These are phyloP conservation scores for Malus hybrid DNA, from an alignment of 331 rosid species.

Conservation along the genomic window DNA sequence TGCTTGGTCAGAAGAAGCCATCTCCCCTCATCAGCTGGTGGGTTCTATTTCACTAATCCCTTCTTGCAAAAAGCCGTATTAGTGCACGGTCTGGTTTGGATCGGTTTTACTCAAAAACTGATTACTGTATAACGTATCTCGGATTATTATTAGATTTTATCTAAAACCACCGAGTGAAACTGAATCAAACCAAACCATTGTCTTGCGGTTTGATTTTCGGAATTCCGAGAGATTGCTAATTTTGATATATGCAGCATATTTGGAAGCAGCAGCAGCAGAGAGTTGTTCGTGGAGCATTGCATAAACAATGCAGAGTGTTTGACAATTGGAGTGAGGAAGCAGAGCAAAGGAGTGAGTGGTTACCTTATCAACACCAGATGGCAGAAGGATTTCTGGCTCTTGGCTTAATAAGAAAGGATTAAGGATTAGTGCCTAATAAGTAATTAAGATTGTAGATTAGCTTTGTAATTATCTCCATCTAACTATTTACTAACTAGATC, in stretches of 20 bases:
- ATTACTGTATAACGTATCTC: too few species aligned
- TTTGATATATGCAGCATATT: slow-evolving; percentile 43
- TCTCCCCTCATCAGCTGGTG: slow-evolving; percentile 66
- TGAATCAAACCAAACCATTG: too few species aligned
- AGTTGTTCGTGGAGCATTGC: slow-evolving; percentile 74
- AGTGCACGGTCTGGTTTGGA: too few species aligned
- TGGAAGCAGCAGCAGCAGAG: slow-evolving; percentile 51
- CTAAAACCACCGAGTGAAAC: too few species aligned
- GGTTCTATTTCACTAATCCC: slow-evolving; percentile 18
- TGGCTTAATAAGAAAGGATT: slow-evolving; percentile 42
- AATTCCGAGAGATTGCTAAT: neutral
- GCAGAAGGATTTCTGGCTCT: slow-evolving; percentile 98
- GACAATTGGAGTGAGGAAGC: slow-evolving; percentile 93
- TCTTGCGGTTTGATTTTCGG: too few species aligned
- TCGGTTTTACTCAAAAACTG: too few species aligned
- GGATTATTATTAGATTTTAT: too few species aligned
- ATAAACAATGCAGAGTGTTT: slow-evolving; percentile 69
- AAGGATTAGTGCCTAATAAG: neutral
- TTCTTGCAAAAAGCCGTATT: neutral
- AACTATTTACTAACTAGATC: neutral
- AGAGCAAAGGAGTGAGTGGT: slow-evolving; percentile 76
- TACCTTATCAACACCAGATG: slow-evolving; percentile 82
- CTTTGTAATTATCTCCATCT: neutral
- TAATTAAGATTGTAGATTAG: neutral
- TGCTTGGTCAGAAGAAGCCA: slow-evolving; percentile 78